Evolutionary conservation across 371 early-diverging fungal species (phyloP), one percentile per base, ranked within the genome.

Genomic region (Aphelidium insulamus): DNA sequence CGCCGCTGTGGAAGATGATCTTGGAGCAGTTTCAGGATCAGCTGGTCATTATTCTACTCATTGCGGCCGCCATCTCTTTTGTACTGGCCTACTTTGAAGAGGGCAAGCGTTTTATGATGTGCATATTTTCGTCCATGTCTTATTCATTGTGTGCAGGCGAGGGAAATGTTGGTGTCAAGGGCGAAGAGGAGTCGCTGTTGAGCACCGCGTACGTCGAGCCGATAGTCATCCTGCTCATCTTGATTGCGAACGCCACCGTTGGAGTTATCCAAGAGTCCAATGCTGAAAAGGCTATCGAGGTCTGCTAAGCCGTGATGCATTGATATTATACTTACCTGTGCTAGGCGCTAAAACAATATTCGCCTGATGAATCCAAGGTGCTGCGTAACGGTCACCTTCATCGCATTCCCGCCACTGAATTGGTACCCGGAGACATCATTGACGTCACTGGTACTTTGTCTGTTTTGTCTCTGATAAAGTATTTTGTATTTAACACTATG

Each of bases 401-500:
- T 26, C 77, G 70, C 52, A 60, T 88, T 24, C 46, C 70, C 20
- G 68, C 91, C 5, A 51, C 59, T 22, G 77, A 85, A 20, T 49
- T 95, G 17, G 92, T 95, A 9, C 95, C 92, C n/a, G 95, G 95
- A 31, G 94, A 92, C 59, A 76, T 92, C 34, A 69, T 94, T 33
- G 69, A 72, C 22, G 48, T 94, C 18, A 57, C 74, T 33, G 80
- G n/a, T n/a, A n/a, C n/a, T n/a, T n/a, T n/a, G n/a, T n/a, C n/a
- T n/a, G n/a, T n/a, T n/a, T n/a, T n/a, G n/a, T n/a, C 40, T 27
- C 15, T 39, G 40, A 10, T 39, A 41, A 24, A 27, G 38, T 10
- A 22, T 42, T 23, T 30, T 38, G 18, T 17, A 39, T 2, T 15
- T 28, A 18, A 12, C n/a, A n/a, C n/a, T n/a, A n/a, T n/a, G n/a